Base-by-base conservation (phyloP, 208 protist genomes). In the Leishmania gerbilli region DNA sequence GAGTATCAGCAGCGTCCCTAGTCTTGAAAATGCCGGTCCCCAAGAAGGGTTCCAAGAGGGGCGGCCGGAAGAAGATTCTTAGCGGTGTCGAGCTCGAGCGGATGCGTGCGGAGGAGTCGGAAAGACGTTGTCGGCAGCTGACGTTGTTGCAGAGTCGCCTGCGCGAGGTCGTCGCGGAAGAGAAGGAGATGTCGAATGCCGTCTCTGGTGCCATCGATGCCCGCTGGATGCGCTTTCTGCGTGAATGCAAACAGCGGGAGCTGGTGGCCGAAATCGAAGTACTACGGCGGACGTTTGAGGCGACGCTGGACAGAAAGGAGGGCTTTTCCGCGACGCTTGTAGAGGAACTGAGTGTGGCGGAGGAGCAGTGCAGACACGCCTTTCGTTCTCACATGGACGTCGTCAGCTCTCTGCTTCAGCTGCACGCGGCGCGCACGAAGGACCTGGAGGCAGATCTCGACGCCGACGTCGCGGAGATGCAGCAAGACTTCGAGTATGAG, bases 171-270 rank as follows among this genome's bases (percentile, higher is more conserved):
- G 77, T 96, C n/a, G 83, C 91, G 56, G 91, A 97, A 76, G 97
- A 99, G 87, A 88, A 92, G 83, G 77, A 79, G 34, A 87, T 97
- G 85, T 89, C 91, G 2, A 80, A 76, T 37, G 75, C 79, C 21
- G 83, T 92, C 19, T 34, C 80, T 4, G 87, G 71, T 40, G 86
- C 87, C 6, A 95, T 99, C 51, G 93, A 98, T 83, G 89, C 91
- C 1, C 89, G 94, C 0, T 99, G 97, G 97, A 93, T 98, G 31
- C 79, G 88, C 21, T 97, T 98, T 81, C 86, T 98, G 55, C 92
- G 98, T 13, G 90, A 97, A 62, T 95, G 96, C 79, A 99, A 99
- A 88, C 93, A 97, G 53, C 90, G 97, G 76, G 97, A 99, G 78
- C 90, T 99, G 1, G 80, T 95, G 1, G 83, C 96, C 2, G 92